Base-by-base conservation (phyloP, 208 protist species). In the Kentomonas sorsogonicus region DNA sequence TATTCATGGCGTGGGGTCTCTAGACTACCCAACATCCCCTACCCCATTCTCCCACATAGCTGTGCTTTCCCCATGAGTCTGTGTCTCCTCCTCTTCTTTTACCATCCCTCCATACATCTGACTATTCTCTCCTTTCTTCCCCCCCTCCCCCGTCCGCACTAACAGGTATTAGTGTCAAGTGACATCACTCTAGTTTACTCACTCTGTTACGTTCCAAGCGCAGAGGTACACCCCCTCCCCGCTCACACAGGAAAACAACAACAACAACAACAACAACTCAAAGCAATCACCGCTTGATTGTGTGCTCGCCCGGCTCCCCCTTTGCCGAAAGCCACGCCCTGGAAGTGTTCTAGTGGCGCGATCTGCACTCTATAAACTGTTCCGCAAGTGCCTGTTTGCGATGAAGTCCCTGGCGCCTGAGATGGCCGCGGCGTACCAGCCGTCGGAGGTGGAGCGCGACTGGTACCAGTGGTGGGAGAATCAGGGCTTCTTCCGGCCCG, bases 381-480 rank as follows among this genome's bases (percentile, higher is more conserved):
- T 93, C 51, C 81, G 79, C 27, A 30, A 63, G 41, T 64, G 63
- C 47, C 20, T 75, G 33, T 67, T 72, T 59, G 48, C 83, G 63
- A 94, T 91, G 83, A 94, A 94, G 77, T 51, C 66, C 16, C 65
- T 94, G 25, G 46, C 77, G 45, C 56, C 54, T 45, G 86, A 93
- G 77, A 95, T 95, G 83, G 87, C 88, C 52, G 60, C 82, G 57
- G 77, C 69, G 71, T 99, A 99, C 73, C 72, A 94, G 48, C 97
- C 97, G 38, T 31, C 63, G 15, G 71, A 78, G 33, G 98, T 99
- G n/a, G 98, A 99, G 86, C 59, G 69, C 20, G 81, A 66, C 30
- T 99, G 97, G 98, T 99, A 99, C 74, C 59, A 93, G 22, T 99
- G 96, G 96, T 99, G 98, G 98, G 86, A 99, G 71, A 63, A 86